Evolutionary conservation across 495 filamentous ascomycete species (phyloP).

Genomic region (Massariosphaeria phaeospora): DNA sequence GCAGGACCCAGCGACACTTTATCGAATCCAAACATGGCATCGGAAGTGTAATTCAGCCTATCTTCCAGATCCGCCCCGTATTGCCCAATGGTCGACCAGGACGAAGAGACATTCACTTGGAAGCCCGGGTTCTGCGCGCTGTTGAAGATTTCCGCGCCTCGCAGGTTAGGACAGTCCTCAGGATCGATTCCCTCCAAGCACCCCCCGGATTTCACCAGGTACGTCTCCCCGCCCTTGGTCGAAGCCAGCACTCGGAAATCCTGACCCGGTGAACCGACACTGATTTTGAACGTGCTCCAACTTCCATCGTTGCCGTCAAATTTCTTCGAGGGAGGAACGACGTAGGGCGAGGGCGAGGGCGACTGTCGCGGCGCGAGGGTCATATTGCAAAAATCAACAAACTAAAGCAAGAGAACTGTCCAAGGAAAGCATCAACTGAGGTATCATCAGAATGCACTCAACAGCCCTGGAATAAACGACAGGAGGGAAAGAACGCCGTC

Average conservation of each 20-base stretch:
- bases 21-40: slow-evolving; percentile 31
- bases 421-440: not conserved
- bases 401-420: not conserved
- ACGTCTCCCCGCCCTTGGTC: slow-evolving; percentile 26
- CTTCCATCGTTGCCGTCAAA: slow-evolving; percentile 34
- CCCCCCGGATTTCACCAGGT: slow-evolving; percentile 25
- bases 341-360: slow-evolving; percentile 25
- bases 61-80: slow-evolving; percentile 27
- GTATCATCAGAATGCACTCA: not conserved
- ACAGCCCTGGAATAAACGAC: not conserved
- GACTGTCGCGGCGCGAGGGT: slow-evolving; percentile 13
- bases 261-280: slow-evolving; percentile 31
- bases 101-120: slow-evolving; percentile 21
- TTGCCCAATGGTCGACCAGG: slow-evolving; percentile 27
- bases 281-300: slow-evolving; percentile 32
- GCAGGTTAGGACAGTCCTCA: slow-evolving; percentile 18
- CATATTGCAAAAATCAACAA: slow-evolving; percentile 18
- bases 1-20: slow-evolving; percentile 24
- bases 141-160: slow-evolving; percentile 25
- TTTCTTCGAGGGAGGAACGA: slow-evolving; percentile 23
- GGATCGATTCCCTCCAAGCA: slow-evolving; percentile 21
- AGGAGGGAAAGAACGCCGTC: not conserved
- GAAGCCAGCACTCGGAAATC: slow-evolving; percentile 31
- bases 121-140: slow-evolving; percentile 27
- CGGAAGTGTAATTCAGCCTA: slow-evolving; percentile 19